phyloP scores from a whole-genome alignment of 164 flowering plant species.

The Umbilicus rupestris region DNA sequence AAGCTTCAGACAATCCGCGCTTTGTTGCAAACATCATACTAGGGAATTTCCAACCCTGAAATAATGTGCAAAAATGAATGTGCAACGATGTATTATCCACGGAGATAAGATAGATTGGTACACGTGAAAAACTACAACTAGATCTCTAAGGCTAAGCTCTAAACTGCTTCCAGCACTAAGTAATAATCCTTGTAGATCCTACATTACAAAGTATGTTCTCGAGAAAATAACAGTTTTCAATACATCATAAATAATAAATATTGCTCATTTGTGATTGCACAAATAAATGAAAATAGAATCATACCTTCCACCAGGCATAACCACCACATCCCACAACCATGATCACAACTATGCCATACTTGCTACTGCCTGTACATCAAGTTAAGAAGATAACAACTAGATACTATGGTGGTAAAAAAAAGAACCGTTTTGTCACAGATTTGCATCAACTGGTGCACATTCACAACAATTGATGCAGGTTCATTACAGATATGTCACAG shows the following conservation, averaged over 20 bases:
- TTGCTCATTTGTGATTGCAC: not conserved
- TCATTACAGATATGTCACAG: too few relatives aligned
- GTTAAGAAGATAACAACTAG: constrained; percentile 8
- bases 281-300: not conserved
- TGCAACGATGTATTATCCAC: not conserved
- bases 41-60: constrained; percentile 95
- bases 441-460: too few relatives aligned
- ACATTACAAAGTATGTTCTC: not conserved
- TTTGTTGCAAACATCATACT: constrained; percentile 84
- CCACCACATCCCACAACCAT: constrained; percentile 80
- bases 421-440: too few relatives aligned
- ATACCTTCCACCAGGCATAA: constrained; percentile 95
- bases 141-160: not conserved
- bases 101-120: too few relatives aligned
- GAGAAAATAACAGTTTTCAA: not conserved
- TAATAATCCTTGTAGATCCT: not conserved
- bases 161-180: not conserved
- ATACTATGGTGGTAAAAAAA: not conserved
- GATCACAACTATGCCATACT: constrained; percentile 41
- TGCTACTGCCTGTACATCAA: constrained; percentile 42
- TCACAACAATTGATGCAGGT: too few relatives aligned
- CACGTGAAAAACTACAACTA: not conserved
- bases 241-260: too few relatives aligned
- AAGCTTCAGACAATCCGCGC: constrained; percentile 76
- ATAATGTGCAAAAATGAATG: constrained; percentile 9